phyloP scores from a whole-genome alignment of 495 filamentous ascomycete genomes.

The Aspergillus cristatus region DNA sequence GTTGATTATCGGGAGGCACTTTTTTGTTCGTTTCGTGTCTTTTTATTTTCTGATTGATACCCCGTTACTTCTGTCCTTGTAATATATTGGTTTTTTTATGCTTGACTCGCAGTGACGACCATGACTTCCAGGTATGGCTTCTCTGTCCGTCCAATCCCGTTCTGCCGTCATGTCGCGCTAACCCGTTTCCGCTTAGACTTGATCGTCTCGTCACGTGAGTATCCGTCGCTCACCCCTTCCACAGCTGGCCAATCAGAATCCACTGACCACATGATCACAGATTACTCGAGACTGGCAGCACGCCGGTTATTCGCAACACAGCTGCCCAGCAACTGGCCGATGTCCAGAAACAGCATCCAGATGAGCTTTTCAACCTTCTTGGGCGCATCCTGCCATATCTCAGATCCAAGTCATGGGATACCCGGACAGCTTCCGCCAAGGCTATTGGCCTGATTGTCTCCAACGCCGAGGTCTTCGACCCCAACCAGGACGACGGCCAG shows the following conservation, averaged over 20 bases:
- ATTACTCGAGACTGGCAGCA: slow-evolving; percentile 92
- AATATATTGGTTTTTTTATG: background rate
- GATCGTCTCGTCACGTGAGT: slow-evolving; percentile 93
- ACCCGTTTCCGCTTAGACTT: slow-evolving; percentile 47
- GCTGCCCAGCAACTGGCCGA: slow-evolving; percentile 94
- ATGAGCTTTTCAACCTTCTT: slow-evolving; percentile 94
- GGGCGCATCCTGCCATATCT: slow-evolving; percentile 91
- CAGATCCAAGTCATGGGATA: slow-evolving; percentile 91
- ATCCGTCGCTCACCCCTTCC: slow-evolving; percentile 7
- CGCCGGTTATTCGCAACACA: slow-evolving; percentile 86
- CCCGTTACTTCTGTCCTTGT: no score
- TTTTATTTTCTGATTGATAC: background rate
- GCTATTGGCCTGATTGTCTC: slow-evolving; percentile 88
- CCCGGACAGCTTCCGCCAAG: slow-evolving; percentile 79
- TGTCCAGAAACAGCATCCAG: slow-evolving; percentile 94
- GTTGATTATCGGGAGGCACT: slow-evolving; percentile 1
- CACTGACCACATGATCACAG: slow-evolving; percentile 41
- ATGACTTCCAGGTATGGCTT: slow-evolving; percentile 47
- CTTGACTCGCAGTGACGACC: slow-evolving; percentile 10
- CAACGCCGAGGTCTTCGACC: slow-evolving; percentile 80
- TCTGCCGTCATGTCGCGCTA: slow-evolving; percentile 28
- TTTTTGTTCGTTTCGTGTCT: slow-evolving; percentile 1
- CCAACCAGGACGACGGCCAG: slow-evolving; percentile 58
- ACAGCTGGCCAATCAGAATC: background rate
- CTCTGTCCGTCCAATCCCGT: slow-evolving; percentile 17